phyloP scores from a whole-genome alignment of 2,329 filamentous ascomycete genomes.

The Neoscytalidium dimidiatum region DNA sequence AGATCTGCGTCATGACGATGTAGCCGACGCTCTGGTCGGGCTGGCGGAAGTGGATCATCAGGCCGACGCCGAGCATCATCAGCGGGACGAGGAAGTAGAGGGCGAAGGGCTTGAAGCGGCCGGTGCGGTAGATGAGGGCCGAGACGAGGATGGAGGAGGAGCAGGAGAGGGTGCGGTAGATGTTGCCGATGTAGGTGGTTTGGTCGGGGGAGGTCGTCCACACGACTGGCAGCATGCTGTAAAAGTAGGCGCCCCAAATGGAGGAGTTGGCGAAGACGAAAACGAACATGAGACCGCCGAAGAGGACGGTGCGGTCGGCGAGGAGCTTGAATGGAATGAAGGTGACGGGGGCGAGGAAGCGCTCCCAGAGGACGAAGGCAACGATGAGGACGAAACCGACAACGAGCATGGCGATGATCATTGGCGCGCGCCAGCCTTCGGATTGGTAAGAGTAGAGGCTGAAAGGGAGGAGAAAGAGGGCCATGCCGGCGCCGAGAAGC shows the following conservation, averaged over 20 bases:
- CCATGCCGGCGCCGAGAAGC: conserved; percentile 59
- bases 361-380: conserved; percentile 40
- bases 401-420: conserved; percentile 42
- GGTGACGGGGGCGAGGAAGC: conserved; percentile 40
- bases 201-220: conserved; percentile 22
- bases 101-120: conserved; percentile 23
- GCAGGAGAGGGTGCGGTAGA: conserved; percentile 31
- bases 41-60: conserved; percentile 35
- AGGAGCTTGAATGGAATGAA: conserved; percentile 51
- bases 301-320: conserved; percentile 50
- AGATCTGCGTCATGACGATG: conserved; percentile 35
- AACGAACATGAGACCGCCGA: conserved; percentile 56
- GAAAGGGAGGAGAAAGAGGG: conserved; percentile 67
- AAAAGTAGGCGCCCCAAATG: conserved; percentile 34
- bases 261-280: conserved; percentile 22
- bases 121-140: conserved; percentile 20
- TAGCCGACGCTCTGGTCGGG: conserved; percentile 32
- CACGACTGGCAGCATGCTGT: conserved; percentile 36
- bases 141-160: conserved; percentile 27
- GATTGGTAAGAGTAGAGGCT: conserved; percentile 31
- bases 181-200: conserved; percentile 31
- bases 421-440: conserved; percentile 40
- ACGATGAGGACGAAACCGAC: conserved; percentile 38
- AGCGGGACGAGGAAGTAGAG: conserved; percentile 25
- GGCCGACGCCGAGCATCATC: conserved; percentile 31